phyloP scores from a whole-genome alignment of 192 early-diverging fungal species.

The Haplosporangium gracile region DNA sequence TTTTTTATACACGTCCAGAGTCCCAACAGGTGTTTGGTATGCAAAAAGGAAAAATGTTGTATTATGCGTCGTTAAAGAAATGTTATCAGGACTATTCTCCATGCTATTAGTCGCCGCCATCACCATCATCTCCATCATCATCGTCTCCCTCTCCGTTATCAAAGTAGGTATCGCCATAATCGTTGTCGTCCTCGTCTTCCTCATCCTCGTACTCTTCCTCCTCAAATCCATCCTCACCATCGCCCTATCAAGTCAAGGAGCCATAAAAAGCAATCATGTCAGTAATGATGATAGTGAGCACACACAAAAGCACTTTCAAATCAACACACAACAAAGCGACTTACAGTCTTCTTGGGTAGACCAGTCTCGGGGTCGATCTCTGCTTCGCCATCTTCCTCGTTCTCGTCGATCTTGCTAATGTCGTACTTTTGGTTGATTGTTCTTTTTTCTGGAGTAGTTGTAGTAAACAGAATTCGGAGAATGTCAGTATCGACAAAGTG shows the following conservation, averaged over 20 bases:
- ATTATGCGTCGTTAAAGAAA: not conserved
- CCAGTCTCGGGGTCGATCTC: slow-evolving; percentile 47
- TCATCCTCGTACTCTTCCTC: slow-evolving; percentile 50
- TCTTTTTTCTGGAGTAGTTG: slow-evolving; percentile 25
- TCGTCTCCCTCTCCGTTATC: slow-evolving; percentile 48
- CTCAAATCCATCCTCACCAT: slow-evolving; percentile 32
- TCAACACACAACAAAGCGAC: not conserved
- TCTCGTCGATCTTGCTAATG: slow-evolving; percentile 24
- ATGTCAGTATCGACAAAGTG: not conserved
- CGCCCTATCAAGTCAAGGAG: slow-evolving; percentile 4
- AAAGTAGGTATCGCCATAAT: slow-evolving; percentile 37
- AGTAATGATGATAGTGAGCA: not conserved
- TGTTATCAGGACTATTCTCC: not conserved
- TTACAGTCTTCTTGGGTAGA: slow-evolving; percentile 35
- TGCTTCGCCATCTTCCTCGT: slow-evolving; percentile 28
- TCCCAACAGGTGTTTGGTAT: not conserved
- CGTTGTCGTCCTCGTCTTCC: slow-evolving; percentile 39
- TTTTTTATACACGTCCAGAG: too few relatives aligned
- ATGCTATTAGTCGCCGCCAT: slow-evolving; percentile 23
- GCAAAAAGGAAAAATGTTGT: not conserved
- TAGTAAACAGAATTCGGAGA: not conserved
- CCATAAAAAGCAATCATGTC: too few relatives aligned
- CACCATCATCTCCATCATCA: slow-evolving; percentile 38
- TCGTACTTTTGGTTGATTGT: slow-evolving; percentile 23
- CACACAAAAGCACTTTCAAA: too few relatives aligned